These are phyloP conservation scores for Micractinium conductrix DNA, from an alignment of 139 green algal species.

Conservation along the genomic window DNA sequence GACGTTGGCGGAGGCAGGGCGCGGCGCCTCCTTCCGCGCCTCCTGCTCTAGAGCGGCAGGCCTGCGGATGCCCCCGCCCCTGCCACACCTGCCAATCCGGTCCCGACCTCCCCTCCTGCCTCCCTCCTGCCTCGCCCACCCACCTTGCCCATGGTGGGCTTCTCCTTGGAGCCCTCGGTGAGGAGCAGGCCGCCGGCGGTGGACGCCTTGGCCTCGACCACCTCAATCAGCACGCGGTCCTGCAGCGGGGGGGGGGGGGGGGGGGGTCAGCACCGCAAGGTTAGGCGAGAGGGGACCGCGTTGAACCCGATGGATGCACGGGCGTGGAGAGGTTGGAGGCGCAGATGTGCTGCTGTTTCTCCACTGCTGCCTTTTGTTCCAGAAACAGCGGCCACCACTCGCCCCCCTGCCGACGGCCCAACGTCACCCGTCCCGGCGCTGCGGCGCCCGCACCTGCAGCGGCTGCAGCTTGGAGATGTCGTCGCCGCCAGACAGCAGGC, in stretches of 20 bases:
- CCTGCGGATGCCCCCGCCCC: no score
- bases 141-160: slow-evolving; percentile 91
- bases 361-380: no score
- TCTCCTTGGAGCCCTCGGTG: slow-evolving; percentile 78
- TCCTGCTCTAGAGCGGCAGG: not conserved
- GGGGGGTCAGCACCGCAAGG: no score
- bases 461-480: slow-evolving; percentile 74
- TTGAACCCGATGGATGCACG: no score
- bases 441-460: slow-evolving; percentile 46
- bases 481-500: slow-evolving; percentile 53
- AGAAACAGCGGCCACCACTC: no score
- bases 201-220: slow-evolving; percentile 75
- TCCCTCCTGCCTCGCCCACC: not conserved
- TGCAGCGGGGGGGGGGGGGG: not conserved
- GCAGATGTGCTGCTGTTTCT: no score
- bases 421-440: no score
- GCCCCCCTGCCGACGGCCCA: no score
- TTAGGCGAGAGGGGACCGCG: no score
- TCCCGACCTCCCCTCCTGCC: not conserved
- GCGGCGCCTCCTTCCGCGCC: not conserved
- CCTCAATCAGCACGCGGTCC: slow-evolving; percentile 53
- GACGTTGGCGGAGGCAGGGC: no score
- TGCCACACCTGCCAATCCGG: no score
- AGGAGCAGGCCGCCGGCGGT: slow-evolving; percentile 90
- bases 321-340: no score